These are phyloP conservation scores for Elsinoe arachidis DNA, from an alignment of 2,329 filamentous ascomycete species.

Conservation along the genomic window DNA sequence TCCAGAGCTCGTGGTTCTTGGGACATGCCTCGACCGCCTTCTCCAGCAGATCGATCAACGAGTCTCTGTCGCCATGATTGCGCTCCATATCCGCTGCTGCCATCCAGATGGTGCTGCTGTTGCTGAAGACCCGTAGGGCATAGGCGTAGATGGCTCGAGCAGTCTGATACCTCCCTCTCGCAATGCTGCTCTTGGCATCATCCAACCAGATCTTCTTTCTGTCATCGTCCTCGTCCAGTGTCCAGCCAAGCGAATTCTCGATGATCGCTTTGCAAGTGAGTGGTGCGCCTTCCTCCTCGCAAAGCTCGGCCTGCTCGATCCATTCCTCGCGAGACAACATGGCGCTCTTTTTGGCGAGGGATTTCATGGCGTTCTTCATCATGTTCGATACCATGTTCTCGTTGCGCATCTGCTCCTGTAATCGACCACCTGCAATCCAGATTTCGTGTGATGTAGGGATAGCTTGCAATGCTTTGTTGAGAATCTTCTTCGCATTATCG, in stretches of 20 bases:
- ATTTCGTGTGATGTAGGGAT: slow-evolving; percentile 89
- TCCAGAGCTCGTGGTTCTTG: slow-evolving; percentile 84
- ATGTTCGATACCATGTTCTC: slow-evolving; percentile 68
- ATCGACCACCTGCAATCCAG: slow-evolving; percentile 86
- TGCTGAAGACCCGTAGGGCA: slow-evolving; percentile 79
- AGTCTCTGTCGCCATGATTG: slow-evolving; percentile 75
- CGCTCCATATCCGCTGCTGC: slow-evolving; percentile 86
- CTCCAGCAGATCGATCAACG: slow-evolving; percentile 75
- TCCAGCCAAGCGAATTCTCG: slow-evolving; percentile 84
- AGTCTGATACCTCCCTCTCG: slow-evolving; percentile 75
- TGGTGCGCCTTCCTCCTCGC: slow-evolving; percentile 81
- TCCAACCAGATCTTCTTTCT: slow-evolving; percentile 94
- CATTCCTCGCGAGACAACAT: slow-evolving; percentile 98
- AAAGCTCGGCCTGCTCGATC: slow-evolving; percentile 90
- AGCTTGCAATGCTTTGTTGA: slow-evolving; percentile 91
- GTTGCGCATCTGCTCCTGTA: slow-evolving; percentile 84
- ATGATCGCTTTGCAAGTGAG: slow-evolving; percentile 86
- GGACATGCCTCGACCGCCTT: slow-evolving; percentile 92
- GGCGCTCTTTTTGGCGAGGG: slow-evolving; percentile 79
- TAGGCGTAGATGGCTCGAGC: slow-evolving; percentile 91
- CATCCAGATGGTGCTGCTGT: slow-evolving; percentile 79
- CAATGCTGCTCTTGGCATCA: slow-evolving; percentile 75
- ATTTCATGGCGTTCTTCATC: slow-evolving; percentile 88
- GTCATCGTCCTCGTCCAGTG: slow-evolving; percentile 90
- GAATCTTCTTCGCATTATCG: slow-evolving; percentile 85